phyloP scores from a whole-genome alignment of 2,329 filamentous ascomycete species.

The Zymoseptoria tritici region DNA sequence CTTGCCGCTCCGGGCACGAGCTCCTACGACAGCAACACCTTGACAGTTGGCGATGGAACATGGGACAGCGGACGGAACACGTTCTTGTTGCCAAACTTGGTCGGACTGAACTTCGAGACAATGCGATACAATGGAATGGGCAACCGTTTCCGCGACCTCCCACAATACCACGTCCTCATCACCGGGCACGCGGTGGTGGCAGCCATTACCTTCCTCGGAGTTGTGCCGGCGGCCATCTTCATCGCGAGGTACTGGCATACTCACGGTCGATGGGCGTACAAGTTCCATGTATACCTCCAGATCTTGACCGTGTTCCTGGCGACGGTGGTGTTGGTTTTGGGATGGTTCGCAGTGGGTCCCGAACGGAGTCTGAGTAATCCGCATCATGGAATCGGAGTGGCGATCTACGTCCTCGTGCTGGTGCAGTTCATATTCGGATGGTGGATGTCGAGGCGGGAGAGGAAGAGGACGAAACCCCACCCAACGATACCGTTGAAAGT shows the following conservation, averaged over 20 bases:
- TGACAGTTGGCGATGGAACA: slow-evolving; percentile 73
- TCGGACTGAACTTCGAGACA: slow-evolving; percentile 70
- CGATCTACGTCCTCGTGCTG: slow-evolving; percentile 66
- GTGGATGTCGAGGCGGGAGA: slow-evolving; percentile 50
- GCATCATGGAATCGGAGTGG: slow-evolving; percentile 76
- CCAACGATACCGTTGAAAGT: slow-evolving; percentile 48
- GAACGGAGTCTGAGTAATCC: slow-evolving; percentile 67
- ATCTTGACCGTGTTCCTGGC: slow-evolving; percentile 60
- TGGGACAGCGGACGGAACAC: slow-evolving; percentile 73
- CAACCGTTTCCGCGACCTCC: slow-evolving; percentile 64
- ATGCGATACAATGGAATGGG: slow-evolving; percentile 87
- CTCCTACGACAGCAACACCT: slow-evolving; percentile 64
- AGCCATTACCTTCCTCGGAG: slow-evolving; percentile 63
- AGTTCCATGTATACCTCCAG: slow-evolving; percentile 67
- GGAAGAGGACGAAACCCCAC: slow-evolving; percentile 40
- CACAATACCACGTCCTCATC: slow-evolving; percentile 64
- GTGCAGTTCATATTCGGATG: slow-evolving; percentile 64
- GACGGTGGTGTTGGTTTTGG: slow-evolving; percentile 65
- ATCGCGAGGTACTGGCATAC: slow-evolving; percentile 62
- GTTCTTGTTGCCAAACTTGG: slow-evolving; percentile 70
- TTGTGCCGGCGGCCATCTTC: slow-evolving; percentile 68
- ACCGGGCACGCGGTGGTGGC: slow-evolving; percentile 65
- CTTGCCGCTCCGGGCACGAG: slow-evolving; percentile 65
- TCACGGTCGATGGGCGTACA: slow-evolving; percentile 48
- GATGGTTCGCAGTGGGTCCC: slow-evolving; percentile 71